phyloP scores from a whole-genome alignment of 345 rosid species.

The Hypericum perforatum region DNA sequence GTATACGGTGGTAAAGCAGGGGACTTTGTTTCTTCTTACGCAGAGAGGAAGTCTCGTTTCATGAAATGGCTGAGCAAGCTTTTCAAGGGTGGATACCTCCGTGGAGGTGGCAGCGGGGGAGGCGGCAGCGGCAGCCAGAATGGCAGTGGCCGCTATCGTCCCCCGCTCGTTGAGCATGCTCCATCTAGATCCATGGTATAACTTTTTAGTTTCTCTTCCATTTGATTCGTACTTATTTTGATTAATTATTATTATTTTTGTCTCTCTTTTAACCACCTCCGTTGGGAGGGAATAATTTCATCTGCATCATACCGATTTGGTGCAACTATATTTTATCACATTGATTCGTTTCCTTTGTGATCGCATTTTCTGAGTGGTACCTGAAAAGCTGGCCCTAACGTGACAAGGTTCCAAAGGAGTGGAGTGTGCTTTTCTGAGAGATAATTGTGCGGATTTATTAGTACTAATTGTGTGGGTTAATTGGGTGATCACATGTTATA shows the following conservation, averaged over 20 bases:
- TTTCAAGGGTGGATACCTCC: constrained; percentile 48
- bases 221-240: background rate
- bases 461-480: too few species aligned
- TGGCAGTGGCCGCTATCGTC: constrained; percentile 22
- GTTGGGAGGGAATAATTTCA: too few species aligned
- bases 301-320: too few species aligned
- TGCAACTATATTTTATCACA: too few species aligned
- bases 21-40: constrained; percentile 54
- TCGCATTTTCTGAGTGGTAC: too few species aligned
- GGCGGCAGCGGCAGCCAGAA: constrained; percentile 1
- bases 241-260: background rate
- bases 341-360: too few species aligned
- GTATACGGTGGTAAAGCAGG: constrained; percentile 40
- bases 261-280: background rate
- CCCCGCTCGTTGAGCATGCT: constrained; percentile 56
- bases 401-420: too few species aligned
- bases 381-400: too few species aligned
- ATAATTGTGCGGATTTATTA: too few species aligned
- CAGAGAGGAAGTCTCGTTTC: constrained; percentile 73
- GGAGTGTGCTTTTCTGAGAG: too few species aligned
- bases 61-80: constrained; percentile 91
- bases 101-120: constrained; percentile 26
- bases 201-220: background rate
- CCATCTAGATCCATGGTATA: constrained; percentile 60
- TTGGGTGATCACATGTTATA: too few species aligned